Conservation (phyloP, 2,329 filamentous ascomycete genomes). For the Akanthomyces uredinophilus region DNA sequence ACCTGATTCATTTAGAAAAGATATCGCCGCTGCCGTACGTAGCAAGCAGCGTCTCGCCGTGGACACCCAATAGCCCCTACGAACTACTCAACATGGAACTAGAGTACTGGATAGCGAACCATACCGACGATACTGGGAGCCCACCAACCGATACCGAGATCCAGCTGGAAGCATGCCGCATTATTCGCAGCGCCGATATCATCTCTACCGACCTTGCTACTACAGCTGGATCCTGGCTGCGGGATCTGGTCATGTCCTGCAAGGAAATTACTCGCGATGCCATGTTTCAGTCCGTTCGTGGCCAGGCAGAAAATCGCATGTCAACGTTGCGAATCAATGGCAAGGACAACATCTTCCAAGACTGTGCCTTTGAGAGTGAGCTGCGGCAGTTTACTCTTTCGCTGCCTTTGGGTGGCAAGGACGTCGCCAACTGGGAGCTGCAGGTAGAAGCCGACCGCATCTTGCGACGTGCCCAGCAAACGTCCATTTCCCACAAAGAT, state of each 20-base stretch:
- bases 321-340: slow-evolving; percentile 49
- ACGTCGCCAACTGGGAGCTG: slow-evolving; percentile 54
- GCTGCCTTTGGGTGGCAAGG: slow-evolving; percentile 49
- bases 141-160: slow-evolving; percentile 48
- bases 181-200: slow-evolving; percentile 52
- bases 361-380: slow-evolving; percentile 49
- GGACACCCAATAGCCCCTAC: slow-evolving; percentile 51
- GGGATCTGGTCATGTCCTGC: slow-evolving; percentile 51
- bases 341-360: slow-evolving; percentile 52
- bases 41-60: slow-evolving; percentile 38
- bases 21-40: slow-evolving; percentile 52
- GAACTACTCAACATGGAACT: slow-evolving; percentile 56
- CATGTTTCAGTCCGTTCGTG: slow-evolving; percentile 43
- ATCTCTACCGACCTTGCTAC: slow-evolving; percentile 35
- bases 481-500: slow-evolving; percentile 44
- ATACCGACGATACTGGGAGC: slow-evolving; percentile 35
- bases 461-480: slow-evolving; percentile 49
- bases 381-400: slow-evolving; percentile 49
- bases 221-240: slow-evolving; percentile 47
- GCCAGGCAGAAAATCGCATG: slow-evolving; percentile 38
- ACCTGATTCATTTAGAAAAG: slow-evolving; percentile 60
- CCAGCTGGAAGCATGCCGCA: slow-evolving; percentile 51
- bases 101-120: slow-evolving; percentile 45
- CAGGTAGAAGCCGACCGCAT: slow-evolving; percentile 55
- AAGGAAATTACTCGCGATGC: slow-evolving; percentile 39